phyloP scores from a whole-genome alignment of 306 rosid genomes.

The Benincasa hispida region DNA sequence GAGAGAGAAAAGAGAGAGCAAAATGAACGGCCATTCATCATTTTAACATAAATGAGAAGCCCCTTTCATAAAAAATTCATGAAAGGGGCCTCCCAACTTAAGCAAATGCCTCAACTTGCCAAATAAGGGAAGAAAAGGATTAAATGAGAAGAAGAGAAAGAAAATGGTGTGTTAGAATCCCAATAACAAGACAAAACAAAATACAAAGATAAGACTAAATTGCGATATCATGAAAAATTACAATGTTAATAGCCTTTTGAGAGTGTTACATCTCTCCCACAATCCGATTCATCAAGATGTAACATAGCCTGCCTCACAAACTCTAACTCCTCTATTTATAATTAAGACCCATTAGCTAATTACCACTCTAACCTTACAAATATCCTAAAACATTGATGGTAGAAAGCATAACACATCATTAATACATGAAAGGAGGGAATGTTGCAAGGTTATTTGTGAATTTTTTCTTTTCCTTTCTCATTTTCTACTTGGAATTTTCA shows the following conservation, averaged over 20 bases:
- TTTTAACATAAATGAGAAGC: background rate
- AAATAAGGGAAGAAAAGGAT: background rate
- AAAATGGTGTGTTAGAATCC: background rate
- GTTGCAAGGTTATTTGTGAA: background rate
- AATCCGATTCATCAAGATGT: background rate
- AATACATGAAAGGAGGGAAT: background rate
- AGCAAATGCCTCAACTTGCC: background rate
- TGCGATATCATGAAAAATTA: background rate
- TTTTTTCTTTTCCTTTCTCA: background rate
- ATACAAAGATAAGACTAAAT: background rate
- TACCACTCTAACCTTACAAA: no score
- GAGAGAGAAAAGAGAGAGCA: background rate
- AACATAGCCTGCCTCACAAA: no score
- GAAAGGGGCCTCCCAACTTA: background rate
- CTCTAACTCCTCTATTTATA: background rate
- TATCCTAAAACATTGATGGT: no score
- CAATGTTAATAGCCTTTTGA: background rate
- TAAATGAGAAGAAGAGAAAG: background rate
- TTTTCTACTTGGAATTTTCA: background rate
- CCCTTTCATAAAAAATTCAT: background rate
- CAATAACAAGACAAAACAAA: background rate
- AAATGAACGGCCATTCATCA: background rate
- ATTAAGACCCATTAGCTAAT: background rate
- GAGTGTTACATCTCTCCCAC: background rate
- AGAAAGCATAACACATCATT: no score